These are phyloP conservation scores for Alternaria metachromatica DNA, from an alignment of 2,329 filamentous ascomycete species.

Conservation along the genomic window DNA sequence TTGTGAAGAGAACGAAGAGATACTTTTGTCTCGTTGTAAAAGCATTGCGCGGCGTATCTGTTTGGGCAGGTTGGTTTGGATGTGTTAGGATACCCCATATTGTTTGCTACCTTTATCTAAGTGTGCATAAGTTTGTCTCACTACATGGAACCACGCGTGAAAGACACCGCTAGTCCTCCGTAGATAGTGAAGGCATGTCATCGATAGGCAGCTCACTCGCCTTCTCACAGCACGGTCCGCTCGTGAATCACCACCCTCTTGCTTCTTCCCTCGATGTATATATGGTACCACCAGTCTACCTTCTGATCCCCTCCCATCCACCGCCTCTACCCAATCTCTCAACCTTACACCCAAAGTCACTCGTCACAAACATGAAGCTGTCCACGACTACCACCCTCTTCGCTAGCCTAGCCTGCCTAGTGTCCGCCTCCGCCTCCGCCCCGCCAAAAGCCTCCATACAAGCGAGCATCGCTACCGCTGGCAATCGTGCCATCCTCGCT, in stretches of 20 bases:
- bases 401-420: not conserved
- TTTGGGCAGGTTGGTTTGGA: not conserved
- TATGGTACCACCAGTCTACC: not conserved
- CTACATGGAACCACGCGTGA: not conserved
- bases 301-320: not conserved
- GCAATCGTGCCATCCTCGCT: not conserved
- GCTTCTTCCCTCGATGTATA: not conserved
- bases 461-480: not conserved
- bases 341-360: not conserved
- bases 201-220: not conserved
- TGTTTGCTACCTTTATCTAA: not conserved
- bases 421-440: not conserved
- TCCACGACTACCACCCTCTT: not conserved
- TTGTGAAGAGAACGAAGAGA: not conserved
- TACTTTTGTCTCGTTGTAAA: not conserved
- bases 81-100: conserved; percentile 6
- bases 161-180: not conserved
- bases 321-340: not conserved
- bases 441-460: not conserved
- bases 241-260: not conserved
- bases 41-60: not conserved
- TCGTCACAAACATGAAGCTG: not conserved
- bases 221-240: not conserved
- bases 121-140: not conserved
- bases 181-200: not conserved